Conservation (phyloP, 1,139 yeast genomes). For the Saccharomyces hybrid region DNA sequence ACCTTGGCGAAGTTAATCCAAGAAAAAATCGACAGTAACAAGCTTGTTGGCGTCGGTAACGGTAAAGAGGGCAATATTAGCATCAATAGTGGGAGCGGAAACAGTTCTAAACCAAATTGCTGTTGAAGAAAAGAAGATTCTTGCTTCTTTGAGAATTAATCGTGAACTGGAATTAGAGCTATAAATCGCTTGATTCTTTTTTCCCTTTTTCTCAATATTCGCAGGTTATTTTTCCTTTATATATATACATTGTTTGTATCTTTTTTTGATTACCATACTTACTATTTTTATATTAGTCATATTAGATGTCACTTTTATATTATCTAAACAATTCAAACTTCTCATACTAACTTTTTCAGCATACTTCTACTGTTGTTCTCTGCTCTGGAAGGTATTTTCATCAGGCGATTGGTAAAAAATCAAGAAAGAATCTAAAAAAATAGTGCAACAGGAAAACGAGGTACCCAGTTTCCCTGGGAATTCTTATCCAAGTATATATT, state of each 20-base stretch:
- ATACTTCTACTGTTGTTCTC: not conserved
- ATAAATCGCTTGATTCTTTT: not conserved
- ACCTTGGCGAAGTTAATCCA: constrained; percentile 84
- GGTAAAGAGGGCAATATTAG: constrained; percentile 30
- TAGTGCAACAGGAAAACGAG: no score
- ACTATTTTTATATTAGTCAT: not conserved
- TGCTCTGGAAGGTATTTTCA: not conserved
- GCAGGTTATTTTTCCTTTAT: not conserved
- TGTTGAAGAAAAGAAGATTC: constrained; percentile 12
- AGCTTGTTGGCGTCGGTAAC: constrained; percentile 17
- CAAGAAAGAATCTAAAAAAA: not conserved
- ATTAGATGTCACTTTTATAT: not conserved
- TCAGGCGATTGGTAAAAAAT: not conserved
- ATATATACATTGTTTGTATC: not conserved
- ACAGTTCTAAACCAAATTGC: constrained; percentile 22
- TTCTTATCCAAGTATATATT: not conserved
- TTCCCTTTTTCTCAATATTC: not conserved
- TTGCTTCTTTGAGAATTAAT: not conserved
- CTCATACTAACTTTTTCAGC: not conserved
- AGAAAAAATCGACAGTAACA: constrained; percentile 52
- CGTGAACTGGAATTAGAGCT: not conserved
- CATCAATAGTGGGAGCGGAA: constrained; percentile 24
- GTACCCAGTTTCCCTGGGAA: not conserved
- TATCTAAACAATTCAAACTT: not conserved
- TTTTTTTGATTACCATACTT: not conserved